These are phyloP conservation scores for Yamadazyma kanchanaburiensis DNA, from an alignment of 1,139 yeast genomes.

Conservation along the genomic window DNA sequence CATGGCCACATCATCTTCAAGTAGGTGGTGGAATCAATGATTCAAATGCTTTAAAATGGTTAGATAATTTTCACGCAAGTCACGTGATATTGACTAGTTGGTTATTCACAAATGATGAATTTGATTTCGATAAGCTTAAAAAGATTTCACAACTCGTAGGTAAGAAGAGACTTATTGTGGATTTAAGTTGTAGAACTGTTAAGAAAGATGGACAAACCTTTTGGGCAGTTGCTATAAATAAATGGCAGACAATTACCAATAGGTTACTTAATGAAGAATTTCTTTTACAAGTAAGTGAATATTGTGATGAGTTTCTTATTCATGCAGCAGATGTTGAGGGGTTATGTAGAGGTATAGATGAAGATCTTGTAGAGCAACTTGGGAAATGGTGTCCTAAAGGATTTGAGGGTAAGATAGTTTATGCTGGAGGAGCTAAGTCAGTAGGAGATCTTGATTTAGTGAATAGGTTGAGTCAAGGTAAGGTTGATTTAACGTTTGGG, in stretches of 20 bases:
- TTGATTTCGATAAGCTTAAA: slow-evolving; percentile 54
- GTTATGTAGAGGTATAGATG: slow-evolving; percentile 86
- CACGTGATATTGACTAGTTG: slow-evolving; percentile 93
- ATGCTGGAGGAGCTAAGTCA: slow-evolving; percentile 95
- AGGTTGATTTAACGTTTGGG: slow-evolving; percentile 89
- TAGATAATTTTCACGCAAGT: slow-evolving; percentile 58
- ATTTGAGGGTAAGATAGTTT: slow-evolving; percentile 69
- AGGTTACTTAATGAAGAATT: slow-evolving; percentile 53
- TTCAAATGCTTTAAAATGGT: slow-evolving; percentile 74
- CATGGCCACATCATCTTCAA: slow-evolving; percentile 77
- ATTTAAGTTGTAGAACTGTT: slow-evolving; percentile 75
- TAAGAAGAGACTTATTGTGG: slow-evolving; percentile 71
- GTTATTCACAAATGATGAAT: slow-evolving; percentile 65
- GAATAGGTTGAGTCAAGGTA: slow-evolving; percentile 63
- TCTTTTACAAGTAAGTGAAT: slow-evolving; percentile 50
- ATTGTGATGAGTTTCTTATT: slow-evolving; percentile 82
- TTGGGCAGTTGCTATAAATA: slow-evolving; percentile 96
- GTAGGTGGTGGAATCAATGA: slow-evolving; percentile 90
- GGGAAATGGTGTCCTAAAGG: slow-evolving; percentile 72
- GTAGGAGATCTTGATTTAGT: slow-evolving; percentile 67
- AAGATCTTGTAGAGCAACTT: slow-evolving; percentile 62
- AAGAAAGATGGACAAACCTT: slow-evolving; percentile 22
- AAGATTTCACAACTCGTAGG: slow-evolving; percentile 54
- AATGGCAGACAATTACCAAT: slow-evolving; percentile 89
- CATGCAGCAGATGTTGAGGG: slow-evolving; percentile 99